phyloP scores from a whole-genome alignment of 768 basidiomycete genomes.

The Termitomyces sp. region DNA sequence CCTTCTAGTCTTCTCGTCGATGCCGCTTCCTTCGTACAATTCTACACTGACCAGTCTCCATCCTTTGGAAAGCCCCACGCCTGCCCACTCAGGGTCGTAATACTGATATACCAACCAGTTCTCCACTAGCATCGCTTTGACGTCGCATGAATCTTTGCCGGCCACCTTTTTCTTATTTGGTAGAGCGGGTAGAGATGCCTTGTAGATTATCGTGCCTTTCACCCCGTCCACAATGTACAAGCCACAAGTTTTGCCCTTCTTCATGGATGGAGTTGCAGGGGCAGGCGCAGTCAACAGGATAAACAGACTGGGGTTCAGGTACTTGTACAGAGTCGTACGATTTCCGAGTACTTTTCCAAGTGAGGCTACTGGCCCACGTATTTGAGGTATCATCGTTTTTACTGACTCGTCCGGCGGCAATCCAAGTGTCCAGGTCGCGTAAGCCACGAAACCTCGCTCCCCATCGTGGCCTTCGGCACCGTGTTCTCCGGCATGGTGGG shows the following conservation, averaged over 20 bases:
- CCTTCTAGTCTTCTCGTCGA: slow-evolving; percentile 73
- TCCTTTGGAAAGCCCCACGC: slow-evolving; percentile 51
- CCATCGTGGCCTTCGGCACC: slow-evolving; percentile 14
- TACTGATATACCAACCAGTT: slow-evolving; percentile 94
- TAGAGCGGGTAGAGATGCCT: slow-evolving; percentile 44
- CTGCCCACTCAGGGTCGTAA: slow-evolving; percentile 53
- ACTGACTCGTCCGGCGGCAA: slow-evolving; percentile 55
- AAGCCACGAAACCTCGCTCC: slow-evolving; percentile 40
- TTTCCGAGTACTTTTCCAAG: slow-evolving; percentile 84
- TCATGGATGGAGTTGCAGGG: not conserved
- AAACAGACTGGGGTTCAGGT: slow-evolving; percentile 79
- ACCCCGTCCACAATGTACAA: slow-evolving; percentile 76
- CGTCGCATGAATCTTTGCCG: slow-evolving; percentile 42
- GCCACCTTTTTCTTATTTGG: slow-evolving; percentile 13
- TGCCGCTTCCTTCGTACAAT: slow-evolving; percentile 71
- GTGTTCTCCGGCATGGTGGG: slow-evolving; percentile 32
- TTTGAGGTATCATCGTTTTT: slow-evolving; percentile 41
- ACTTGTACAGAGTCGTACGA: slow-evolving; percentile 89
- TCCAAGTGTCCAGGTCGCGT: slow-evolving; percentile 62
- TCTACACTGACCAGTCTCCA: slow-evolving; percentile 79
- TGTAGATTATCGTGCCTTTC: slow-evolving; percentile 76
- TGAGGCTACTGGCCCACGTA: slow-evolving; percentile 59
- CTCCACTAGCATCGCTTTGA: slow-evolving; percentile 70
- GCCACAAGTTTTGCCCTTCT: slow-evolving; percentile 36
- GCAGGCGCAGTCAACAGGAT: slow-evolving; percentile 52